Conservation (phyloP, 2,329 filamentous ascomycete species). For the Phialophora macrospora region DNA sequence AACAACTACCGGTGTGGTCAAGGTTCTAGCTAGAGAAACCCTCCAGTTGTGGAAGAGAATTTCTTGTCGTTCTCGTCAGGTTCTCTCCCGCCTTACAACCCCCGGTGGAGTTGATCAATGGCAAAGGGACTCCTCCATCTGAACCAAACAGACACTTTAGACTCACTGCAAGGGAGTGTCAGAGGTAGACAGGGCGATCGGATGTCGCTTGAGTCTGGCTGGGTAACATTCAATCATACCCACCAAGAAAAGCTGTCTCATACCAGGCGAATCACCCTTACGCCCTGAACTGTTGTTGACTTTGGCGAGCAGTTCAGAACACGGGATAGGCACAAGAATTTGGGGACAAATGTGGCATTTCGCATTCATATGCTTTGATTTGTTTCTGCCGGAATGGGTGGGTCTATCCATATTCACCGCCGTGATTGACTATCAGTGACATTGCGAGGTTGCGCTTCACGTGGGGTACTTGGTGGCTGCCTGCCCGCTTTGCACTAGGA, state of each 20-base stretch:
- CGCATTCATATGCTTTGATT: not conserved
- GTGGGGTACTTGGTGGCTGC: not conserved
- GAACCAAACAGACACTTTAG: not conserved
- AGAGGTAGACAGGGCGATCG: not conserved
- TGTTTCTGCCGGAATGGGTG: not conserved
- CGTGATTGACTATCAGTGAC: not conserved
- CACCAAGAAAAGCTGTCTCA: slow-evolving; percentile 1
- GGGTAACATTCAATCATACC: not conserved
- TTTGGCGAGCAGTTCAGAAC: not conserved
- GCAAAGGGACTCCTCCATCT: slow-evolving; percentile 1
- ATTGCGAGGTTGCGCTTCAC: not conserved
- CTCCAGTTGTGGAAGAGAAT: not conserved
- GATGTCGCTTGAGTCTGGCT: not conserved
- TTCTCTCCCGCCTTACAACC: not conserved
- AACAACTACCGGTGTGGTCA: not conserved
- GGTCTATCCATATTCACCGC: not conserved
- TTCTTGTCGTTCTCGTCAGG: slow-evolving; percentile 4
- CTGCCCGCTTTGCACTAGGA: not conserved
- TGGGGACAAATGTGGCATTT: not conserved
- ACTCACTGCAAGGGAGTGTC: slow-evolving; percentile 1
- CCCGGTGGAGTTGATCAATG: not conserved
- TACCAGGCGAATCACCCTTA: slow-evolving; percentile 1
- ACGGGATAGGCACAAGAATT: not conserved
- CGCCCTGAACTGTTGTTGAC: not conserved
- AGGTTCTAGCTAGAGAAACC: not conserved